Percentiles rank a stretch among this genome's conserved stretches.
phyloP scores from a whole-genome alignment of 1,139 yeast species.

The Suhomyces bolitotheri region DNA sequence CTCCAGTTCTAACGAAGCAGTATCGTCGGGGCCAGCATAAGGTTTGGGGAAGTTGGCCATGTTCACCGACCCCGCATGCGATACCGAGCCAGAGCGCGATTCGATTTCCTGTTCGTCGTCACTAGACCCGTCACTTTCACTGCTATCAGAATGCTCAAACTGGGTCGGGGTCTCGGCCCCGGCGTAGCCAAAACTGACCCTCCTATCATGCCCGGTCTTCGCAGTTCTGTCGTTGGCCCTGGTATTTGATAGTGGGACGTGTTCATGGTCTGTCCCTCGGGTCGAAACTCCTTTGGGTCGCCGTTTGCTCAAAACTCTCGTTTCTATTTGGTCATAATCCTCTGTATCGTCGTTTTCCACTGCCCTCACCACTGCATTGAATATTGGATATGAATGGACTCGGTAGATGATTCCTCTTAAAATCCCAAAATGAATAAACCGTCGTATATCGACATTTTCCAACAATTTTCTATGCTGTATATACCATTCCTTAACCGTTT shows the following conservation, averaged over 20 bases:
- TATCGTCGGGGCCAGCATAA: conserved; percentile 12
- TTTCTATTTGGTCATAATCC: conserved; percentile 32
- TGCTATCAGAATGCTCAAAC: conserved; percentile 1
- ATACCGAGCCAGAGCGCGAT: neutral
- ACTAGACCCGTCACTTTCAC: conserved; percentile 9
- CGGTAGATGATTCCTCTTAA: conserved; percentile 80
- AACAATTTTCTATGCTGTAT: conserved; percentile 57
- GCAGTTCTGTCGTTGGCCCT: conserved; percentile 34
- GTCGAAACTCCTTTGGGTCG: conserved; percentile 9
- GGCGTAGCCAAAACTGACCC: conserved; percentile 37
- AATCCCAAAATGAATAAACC: conserved; percentile 86
- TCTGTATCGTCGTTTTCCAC: conserved; percentile 33
- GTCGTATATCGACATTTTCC: conserved; percentile 69
- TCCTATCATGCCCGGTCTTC: conserved; percentile 25
- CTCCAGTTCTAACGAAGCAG: conserved; percentile 8
- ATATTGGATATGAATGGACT: conserved; percentile 73
- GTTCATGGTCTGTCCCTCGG: conserved; percentile 1
- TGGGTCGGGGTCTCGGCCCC: neutral
- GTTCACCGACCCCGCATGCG: neutral
- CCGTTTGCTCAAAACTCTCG: conserved; percentile 18
- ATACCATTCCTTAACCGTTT: conserved; percentile 80
- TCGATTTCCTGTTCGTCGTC: conserved; percentile 2
- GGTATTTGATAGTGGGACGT: no score
- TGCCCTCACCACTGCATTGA: conserved; percentile 38
- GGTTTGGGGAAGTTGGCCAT: no score